Evolutionary conservation across 2,329 filamentous ascomycete species (phyloP), one percentile per base, ranked within the genome.

Genomic region (Lasiodiplodia theobromae): DNA sequence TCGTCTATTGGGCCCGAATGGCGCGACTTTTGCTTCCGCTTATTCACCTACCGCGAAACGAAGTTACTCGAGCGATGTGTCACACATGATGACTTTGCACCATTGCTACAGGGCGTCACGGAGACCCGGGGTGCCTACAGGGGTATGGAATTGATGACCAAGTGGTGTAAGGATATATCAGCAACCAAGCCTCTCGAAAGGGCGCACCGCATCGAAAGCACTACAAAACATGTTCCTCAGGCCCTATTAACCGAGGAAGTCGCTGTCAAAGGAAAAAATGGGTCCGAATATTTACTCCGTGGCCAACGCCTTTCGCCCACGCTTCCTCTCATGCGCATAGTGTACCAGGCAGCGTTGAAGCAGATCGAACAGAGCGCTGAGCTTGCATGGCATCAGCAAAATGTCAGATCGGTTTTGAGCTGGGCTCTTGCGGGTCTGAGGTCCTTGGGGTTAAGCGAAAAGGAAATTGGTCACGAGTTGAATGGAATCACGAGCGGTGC

Each of bases 41-140:
- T 71, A 18, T 16, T 51, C 37, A 18, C 44, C 18, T 34, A 38
- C 40, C 37, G 25, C 14, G 28, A 40, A 18, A 56, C 67, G 31
- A 34, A 75, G 53, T 49, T 28, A 16, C 58, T 76, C 11, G 56
- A 47, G 21, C 31, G 67, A 73, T 82, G 34, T 75, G 79, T 14
- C 72, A 80, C 0, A 73, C 51, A 75, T 3, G 76, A 83, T 79
- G 85, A 88, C 70, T 72, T 74, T 21, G 51, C 51, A 18, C 51
- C 28, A 31, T 70, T 88, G 7, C 83, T 91, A 7, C 79, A 83
- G 53, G 86, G 85, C n/a, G 79, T 89, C 10, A 83, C 86, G 2
- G 81, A 84, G 34, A 78, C 79, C 0, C 81, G 84, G 57, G 85
- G 84, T 66, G 84, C 82, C 68, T 67, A 71, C 11, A 79, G 79